Percentiles rank a stretch among this genome's conserved stretches.
These are phyloP conservation scores for Pythium rishiriense DNA, from an alignment of 352 stramenopile species.

Conservation along the genomic window DNA sequence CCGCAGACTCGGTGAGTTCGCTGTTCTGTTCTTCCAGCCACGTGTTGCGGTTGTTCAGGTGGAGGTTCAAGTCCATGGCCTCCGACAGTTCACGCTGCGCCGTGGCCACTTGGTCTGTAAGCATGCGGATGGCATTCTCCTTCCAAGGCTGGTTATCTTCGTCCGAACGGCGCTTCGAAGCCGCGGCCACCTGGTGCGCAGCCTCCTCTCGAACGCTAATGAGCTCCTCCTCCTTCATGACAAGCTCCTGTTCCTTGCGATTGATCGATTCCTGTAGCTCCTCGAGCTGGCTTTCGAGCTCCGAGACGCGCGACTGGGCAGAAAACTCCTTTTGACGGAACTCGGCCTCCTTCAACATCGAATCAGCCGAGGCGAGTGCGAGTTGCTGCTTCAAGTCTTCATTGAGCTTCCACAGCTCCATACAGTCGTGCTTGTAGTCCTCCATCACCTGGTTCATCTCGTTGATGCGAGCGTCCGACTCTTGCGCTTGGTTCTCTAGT, in stretches of 20 bases:
- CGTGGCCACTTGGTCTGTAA: slow-evolving; percentile 71
- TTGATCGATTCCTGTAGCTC: slow-evolving; percentile 44
- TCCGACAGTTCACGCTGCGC: slow-evolving; percentile 79
- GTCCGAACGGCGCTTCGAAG: slow-evolving; percentile 17
- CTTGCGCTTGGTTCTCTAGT: slow-evolving; percentile 33
- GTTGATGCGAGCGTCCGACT: slow-evolving; percentile 28
- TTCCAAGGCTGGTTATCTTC: slow-evolving; percentile 39
- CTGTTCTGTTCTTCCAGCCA: slow-evolving; percentile 77
- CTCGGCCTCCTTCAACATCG: slow-evolving; percentile 60
- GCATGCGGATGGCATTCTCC: slow-evolving; percentile 52
- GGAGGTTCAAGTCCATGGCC: slow-evolving; percentile 80
- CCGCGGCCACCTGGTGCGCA: slow-evolving; percentile 23
- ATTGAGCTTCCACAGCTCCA: slow-evolving; percentile 76
- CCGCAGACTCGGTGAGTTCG: slow-evolving; percentile 28
- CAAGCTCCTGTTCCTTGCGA: slow-evolving; percentile 43
- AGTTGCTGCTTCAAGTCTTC: slow-evolving; percentile 82
- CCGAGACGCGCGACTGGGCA: slow-evolving; percentile 46
- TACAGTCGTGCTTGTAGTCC: slow-evolving; percentile 81
- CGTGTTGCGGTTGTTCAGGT: slow-evolving; percentile 77
- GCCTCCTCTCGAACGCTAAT: slow-evolving; percentile 30
- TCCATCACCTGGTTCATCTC: slow-evolving; percentile 55
- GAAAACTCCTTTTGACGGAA: slow-evolving; percentile 57
- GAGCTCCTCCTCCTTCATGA: slow-evolving; percentile 59
- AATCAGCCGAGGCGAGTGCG: slow-evolving; percentile 50
- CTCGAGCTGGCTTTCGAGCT: slow-evolving; percentile 64